Conservation (phyloP, 1,284 basidiomycete genomes). For the Phellinidium pouzarii region DNA sequence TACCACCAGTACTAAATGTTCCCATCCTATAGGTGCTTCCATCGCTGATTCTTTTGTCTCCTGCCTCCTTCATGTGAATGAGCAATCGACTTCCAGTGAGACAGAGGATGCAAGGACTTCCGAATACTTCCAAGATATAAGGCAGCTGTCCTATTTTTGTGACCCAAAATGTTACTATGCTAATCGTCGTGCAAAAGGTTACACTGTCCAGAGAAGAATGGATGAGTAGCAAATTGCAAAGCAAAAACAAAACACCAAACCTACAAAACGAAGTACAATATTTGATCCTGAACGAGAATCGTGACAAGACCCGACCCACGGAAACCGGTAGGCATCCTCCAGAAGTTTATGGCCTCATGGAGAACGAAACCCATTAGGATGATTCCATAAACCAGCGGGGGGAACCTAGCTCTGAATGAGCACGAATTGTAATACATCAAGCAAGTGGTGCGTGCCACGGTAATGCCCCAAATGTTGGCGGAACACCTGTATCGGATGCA, state of each 20-base stretch:
- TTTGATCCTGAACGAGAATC: conserved; percentile 8
- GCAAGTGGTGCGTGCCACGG: background rate
- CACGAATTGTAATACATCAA: background rate
- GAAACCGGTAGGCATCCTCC: conserved; percentile 2
- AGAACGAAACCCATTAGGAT: conserved; percentile 5
- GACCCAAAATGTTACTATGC: too few relatives aligned
- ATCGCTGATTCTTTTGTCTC: background rate
- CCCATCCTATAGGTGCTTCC: conserved; percentile 5
- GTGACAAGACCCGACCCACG: background rate
- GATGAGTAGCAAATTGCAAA: too few relatives aligned
- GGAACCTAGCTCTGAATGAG: background rate
- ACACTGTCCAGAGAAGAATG: too few relatives aligned
- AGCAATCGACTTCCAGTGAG: conserved; percentile 3
- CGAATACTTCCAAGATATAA: background rate
- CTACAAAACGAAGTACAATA: conserved; percentile 8
- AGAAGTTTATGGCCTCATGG: background rate
- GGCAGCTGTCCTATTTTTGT: too few relatives aligned
- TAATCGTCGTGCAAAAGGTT: too few relatives aligned
- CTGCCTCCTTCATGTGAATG: conserved; percentile 8
- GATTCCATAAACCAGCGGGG: conserved; percentile 1
- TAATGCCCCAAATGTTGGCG: background rate
- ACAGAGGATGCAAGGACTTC: conserved; percentile 2
- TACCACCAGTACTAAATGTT: too few relatives aligned
- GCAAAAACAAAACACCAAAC: background rate
- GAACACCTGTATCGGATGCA: background rate